Base-by-base conservation (phyloP, 1,284 basidiomycete genomes). In the Leccinum pachyderme region DNA sequence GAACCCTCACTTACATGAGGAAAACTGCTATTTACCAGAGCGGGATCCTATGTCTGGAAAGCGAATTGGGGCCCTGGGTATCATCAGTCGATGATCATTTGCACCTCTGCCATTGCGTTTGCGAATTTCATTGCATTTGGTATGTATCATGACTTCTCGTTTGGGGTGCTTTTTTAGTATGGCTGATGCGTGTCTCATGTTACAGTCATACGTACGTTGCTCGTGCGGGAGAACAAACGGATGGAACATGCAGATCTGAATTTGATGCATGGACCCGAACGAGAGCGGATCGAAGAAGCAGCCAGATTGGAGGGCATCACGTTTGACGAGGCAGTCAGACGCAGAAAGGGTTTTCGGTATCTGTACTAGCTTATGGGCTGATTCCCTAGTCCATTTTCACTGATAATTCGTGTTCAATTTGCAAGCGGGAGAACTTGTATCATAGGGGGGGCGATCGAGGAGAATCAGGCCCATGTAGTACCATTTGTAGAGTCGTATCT, bases 51-150 rank as follows among this genome's bases (percentile, higher is more conserved):
- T 8, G 33, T 32, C 24, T 48, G 47, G 47, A 79, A 76, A 60
- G 62, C 75, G 2, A 61, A 68, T 18, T 81, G 80, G 79, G 70
- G 76, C 4, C 79, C 79, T 1, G 57, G 70, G 43, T 82, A 81
- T 60, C 79, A 77, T 49, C 78, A 73, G 47, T 80, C 78, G 1
- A 77, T 81, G 77, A 69, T 69, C 8, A 77, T 81, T 51, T 78
- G 74, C 1, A 63, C 81, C 2, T 69, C 65, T 41, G 66, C 73
- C 5, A 66, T 81, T 8, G 73, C 67, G 27, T 64, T 78, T 5
- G 70, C 71, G 54, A 39, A 11, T 22, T 22, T 39, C 3, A 18
- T 29, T 8, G 28, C 28, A 29, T 41, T 41, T 12, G 39, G 35
- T 37, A 9, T 18, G 35, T 37, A 37, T 37, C n/a, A n/a, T 35